A percentile compares a stretch with the other conserved stretches of the same genome.
Conservation (phyloP, 768 basidiomycete species). For the Candolleomyces eurysporus region DNA sequence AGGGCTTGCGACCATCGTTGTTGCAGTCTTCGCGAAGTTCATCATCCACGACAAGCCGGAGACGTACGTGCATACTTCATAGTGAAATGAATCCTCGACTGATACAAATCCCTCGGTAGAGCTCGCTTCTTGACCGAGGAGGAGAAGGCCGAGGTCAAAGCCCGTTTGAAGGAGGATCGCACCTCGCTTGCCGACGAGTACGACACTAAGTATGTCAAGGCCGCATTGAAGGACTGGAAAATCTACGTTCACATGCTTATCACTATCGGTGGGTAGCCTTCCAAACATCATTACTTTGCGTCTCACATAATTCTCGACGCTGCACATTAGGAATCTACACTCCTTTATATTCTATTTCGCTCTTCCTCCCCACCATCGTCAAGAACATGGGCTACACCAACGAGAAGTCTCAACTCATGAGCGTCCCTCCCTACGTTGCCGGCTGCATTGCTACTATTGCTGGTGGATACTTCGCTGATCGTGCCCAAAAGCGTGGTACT, state of each 20-base stretch:
- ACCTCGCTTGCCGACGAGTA: conserved; percentile 27
- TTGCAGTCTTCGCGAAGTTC: conserved; percentile 23
- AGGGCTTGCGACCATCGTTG: conserved; percentile 24
- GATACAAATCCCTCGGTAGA: conserved; percentile 8
- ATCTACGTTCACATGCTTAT: conserved; percentile 33
- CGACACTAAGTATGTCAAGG: conserved; percentile 23
- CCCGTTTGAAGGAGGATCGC: conserved; percentile 24
- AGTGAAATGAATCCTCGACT: neutral
- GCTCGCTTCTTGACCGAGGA: conserved; percentile 27
- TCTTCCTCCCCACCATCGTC: conserved; percentile 32
- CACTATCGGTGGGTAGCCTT: conserved; percentile 22
- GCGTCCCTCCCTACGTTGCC: conserved; percentile 28
- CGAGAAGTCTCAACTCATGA: conserved; percentile 29
- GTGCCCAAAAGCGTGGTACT: conserved; percentile 21
- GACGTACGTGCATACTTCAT: conserved; percentile 18
- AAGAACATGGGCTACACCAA: conserved; percentile 28
- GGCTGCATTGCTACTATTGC: conserved; percentile 26
- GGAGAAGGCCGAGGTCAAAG: conserved; percentile 25
- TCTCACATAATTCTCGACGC: neutral
- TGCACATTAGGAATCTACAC: conserved; percentile 24
- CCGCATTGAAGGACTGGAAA: conserved; percentile 31
- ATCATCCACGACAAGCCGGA: conserved; percentile 28
- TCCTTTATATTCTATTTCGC: conserved; percentile 29
- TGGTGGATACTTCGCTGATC: conserved; percentile 23
- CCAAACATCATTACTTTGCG: neutral